Base-by-base conservation (phyloP, 352 stramenopile genomes). In the Pythium pyrilobum region DNA sequence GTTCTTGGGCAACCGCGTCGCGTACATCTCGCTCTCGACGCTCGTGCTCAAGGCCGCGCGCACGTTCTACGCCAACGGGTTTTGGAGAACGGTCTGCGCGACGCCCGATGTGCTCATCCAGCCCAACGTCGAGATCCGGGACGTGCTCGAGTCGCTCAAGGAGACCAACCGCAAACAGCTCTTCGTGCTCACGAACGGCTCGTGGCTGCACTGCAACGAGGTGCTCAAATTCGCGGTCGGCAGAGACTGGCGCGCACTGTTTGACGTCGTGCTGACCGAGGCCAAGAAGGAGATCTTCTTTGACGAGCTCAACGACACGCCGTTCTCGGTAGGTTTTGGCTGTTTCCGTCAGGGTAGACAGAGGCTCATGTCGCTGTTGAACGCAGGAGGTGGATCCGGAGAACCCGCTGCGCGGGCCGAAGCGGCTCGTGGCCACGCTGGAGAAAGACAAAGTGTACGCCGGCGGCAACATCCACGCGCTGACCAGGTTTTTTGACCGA, bases 211-310 rank as follows among this genome's bases (percentile, higher is more conserved):
- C 47, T 77, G 67, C 51, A 76, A 82, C 49, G 69, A 74, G 37
- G 72, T 83, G 15, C 70, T 83, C 62, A 66, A 76, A 34, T 72
- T 71, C 36, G 67, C 69, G 15, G 51, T 83, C 15, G 69, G 69
- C 7, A 68, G 62, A 8, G 72, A 80, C 61, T 83, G 72, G 72
- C 44, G 61, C 11, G 51, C 46, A 20, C 74, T 71, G 52, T 83
- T 83, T 32, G 67, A 77, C 27, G 52, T 83, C 18, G 65, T 83
- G 23, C 32, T 80, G 18, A 83, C 69, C 1, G 69, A 83, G 18
- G 65, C 66, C 29, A 73, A 77, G 38, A 79, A 78, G 39, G 69
- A 79, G 18, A 64, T 76, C 10, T 83, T 83, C 53, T 83, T 80
- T 39, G 69, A 80, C 57, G 56, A 76, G 39, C 65, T 75, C 52